These are phyloP conservation scores for Oryza longistaminata DNA, from an alignment of 176 grass and related monocot genomes.

Conservation along the genomic window DNA sequence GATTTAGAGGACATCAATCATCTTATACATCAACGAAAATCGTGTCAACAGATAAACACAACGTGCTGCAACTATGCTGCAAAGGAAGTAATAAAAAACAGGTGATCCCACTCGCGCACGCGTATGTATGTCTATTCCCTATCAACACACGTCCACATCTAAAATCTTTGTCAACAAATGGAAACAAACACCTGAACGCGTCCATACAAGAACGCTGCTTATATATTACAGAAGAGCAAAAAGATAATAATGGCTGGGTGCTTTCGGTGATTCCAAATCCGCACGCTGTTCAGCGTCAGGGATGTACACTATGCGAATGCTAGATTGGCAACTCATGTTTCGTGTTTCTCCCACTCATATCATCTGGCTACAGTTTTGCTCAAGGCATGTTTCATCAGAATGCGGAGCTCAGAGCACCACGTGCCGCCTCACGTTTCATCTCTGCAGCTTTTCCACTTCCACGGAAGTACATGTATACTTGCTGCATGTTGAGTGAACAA, in stretches of 20 bases:
- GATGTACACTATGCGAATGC: slow-evolving; percentile 35
- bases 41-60: background rate
- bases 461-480: slow-evolving; percentile 98
- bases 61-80: background rate
- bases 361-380: slow-evolving; percentile 19
- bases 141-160: slow-evolving; percentile 34
- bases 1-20: background rate
- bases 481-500: slow-evolving; percentile 45
- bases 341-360: slow-evolving; percentile 27
- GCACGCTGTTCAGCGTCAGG: background rate
- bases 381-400: slow-evolving; percentile 52
- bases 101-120: background rate
- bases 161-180: slow-evolving; percentile 23
- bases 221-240: slow-evolving; percentile 51
- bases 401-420: slow-evolving; percentile 65
- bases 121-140: slow-evolving; percentile 20
- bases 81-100: background rate
- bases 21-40: background rate
- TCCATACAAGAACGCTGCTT: slow-evolving; percentile 11
- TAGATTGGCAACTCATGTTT: slow-evolving; percentile 2
- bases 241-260: slow-evolving; percentile 20
- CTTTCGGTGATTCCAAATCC: slow-evolving; percentile 18
- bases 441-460: slow-evolving; percentile 85
- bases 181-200: background rate
- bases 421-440: slow-evolving; percentile 74